Evolutionary conservation across 352 stramenopile species (phyloP).

Genomic region (Aphanomyces cochlioides): DNA sequence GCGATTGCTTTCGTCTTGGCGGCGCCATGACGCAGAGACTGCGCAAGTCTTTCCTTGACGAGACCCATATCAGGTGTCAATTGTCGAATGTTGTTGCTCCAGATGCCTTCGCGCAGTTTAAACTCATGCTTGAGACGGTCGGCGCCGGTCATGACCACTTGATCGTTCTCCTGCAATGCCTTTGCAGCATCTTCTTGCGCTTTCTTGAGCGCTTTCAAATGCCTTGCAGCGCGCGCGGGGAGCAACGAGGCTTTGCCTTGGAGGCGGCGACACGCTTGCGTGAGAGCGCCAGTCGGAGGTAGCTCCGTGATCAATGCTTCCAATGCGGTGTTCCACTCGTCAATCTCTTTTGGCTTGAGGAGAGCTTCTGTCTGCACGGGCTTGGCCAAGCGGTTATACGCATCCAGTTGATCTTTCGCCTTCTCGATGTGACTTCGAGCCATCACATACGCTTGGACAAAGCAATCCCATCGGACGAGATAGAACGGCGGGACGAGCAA

Average conservation of each 20-base stretch:
- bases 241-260: slow-evolving; percentile 15
- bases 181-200: slow-evolving; percentile 14
- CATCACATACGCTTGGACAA: slow-evolving; percentile 15
- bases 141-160: slow-evolving; percentile 11
- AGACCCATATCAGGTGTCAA: slow-evolving; percentile 23
- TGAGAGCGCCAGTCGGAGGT: slow-evolving; percentile 16
- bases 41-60: slow-evolving; percentile 5
- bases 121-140: slow-evolving; percentile 25
- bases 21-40: background rate
- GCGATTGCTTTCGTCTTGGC: slow-evolving; percentile 15
- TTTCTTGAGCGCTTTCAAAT: slow-evolving; percentile 15
- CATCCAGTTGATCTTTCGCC: slow-evolving; percentile 8
- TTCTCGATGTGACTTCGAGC: background rate
- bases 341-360: slow-evolving; percentile 20
- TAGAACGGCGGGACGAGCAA: slow-evolving; percentile 11
- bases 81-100: slow-evolving; percentile 6
- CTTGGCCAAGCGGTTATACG: slow-evolving; percentile 28
- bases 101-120: slow-evolving; percentile 22
- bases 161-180: slow-evolving; percentile 1
- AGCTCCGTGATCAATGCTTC: background rate
- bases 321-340: slow-evolving; percentile 3
- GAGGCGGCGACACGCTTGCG: slow-evolving; percentile 24
- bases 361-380: slow-evolving; percentile 20
- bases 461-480: slow-evolving; percentile 26
- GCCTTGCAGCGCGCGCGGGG: background rate